A percentile compares a stretch with the other conserved stretches of the same genome.
Evolutionary conservation across 192 early-diverging fungal genomes (phyloP).

Genomic region (Linnemannia zychae): DNA sequence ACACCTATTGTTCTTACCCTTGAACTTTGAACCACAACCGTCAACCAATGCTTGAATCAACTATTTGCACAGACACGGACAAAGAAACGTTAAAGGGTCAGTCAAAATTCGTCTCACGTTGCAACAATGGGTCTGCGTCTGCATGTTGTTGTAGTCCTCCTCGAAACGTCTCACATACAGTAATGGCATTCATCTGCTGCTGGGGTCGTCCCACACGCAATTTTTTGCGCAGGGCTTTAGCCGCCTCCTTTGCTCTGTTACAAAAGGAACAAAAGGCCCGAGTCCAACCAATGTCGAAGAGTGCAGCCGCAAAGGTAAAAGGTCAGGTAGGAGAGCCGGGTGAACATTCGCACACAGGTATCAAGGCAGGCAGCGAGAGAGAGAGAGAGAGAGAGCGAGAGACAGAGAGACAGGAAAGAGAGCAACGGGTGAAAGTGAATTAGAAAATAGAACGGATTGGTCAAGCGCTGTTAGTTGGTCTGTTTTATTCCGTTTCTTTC

Average conservation of each 20-base stretch:
- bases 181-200: slow-evolving; percentile 46
- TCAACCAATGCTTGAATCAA: slow-evolving; percentile 56
- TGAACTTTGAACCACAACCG: slow-evolving; percentile 56
- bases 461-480: slow-evolving; percentile 6
- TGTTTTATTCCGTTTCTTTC: background rate
- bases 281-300: background rate
- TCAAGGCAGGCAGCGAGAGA: too few relatives aligned
- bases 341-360: too few relatives aligned
- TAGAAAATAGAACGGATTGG: background rate
- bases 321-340: background rate
- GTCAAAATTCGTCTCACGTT: background rate
- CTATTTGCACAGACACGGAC: slow-evolving; percentile 17
- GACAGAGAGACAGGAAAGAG: background rate
- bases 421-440: background rate
- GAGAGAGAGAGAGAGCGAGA: background rate
- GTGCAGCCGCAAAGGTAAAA: background rate
- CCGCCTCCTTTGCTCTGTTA: slow-evolving; percentile 37
- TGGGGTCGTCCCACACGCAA: slow-evolving; percentile 32
- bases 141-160: background rate
- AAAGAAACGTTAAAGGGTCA: background rate
- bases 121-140: background rate
- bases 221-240: slow-evolving; percentile 36
- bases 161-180: slow-evolving; percentile 24
- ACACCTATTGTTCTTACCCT: slow-evolving; percentile 15
- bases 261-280: background rate